These are phyloP conservation scores for Biscogniauxia sp. DNA, from an alignment of 2,329 filamentous ascomycete genomes.

Conservation along the genomic window DNA sequence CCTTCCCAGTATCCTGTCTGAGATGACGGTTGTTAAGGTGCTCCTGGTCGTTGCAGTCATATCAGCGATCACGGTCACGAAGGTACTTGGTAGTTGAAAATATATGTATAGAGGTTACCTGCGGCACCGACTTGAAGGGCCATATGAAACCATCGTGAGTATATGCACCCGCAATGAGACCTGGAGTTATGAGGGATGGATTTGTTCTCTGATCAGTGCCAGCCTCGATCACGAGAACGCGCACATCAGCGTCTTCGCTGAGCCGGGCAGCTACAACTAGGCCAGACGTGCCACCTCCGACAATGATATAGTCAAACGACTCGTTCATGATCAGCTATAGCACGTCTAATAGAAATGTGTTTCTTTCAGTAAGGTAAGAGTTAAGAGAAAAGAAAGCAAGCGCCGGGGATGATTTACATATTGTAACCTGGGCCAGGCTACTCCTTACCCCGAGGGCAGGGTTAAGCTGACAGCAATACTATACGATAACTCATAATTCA, in stretches of 20 bases:
- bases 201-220: constrained; percentile 34
- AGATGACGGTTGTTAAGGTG: constrained; percentile 31
- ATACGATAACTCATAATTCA: not conserved
- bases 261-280: constrained; percentile 45
- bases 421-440: not conserved
- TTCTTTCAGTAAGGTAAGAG: no score
- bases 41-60: constrained; percentile 11
- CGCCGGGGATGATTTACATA: not conserved
- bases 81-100: not conserved
- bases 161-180: constrained; percentile 26
- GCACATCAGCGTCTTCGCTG: constrained; percentile 34
- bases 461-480: not conserved
- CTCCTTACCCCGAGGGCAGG: not conserved
- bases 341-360: not conserved
- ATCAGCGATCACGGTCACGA: constrained; percentile 4
- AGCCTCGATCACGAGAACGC: constrained; percentile 41
- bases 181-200: constrained; percentile 37
- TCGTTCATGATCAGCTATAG: constrained; percentile 15
- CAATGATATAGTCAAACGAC: constrained; percentile 46
- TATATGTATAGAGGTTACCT: constrained; percentile 23
- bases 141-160: constrained; percentile 37
- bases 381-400: not conserved
- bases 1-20: constrained; percentile 32
- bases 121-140: constrained; percentile 37
- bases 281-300: constrained; percentile 51